Evolutionary conservation across 371 early-diverging fungal species (phyloP).

Genomic region (Blastocladiella emersonii): DNA sequence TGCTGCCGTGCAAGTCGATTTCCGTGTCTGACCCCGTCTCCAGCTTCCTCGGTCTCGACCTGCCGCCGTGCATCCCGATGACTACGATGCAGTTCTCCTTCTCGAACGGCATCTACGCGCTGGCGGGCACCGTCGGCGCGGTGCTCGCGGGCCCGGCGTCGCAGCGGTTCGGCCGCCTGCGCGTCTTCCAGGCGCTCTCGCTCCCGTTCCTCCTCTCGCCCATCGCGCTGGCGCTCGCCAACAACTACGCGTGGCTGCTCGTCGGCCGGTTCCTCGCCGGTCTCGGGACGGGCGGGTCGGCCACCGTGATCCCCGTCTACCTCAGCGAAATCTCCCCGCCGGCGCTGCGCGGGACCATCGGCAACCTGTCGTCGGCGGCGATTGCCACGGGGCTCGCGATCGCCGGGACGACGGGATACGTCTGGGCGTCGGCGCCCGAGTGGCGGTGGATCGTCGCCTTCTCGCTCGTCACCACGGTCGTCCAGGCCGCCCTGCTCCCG

Average conservation of each 20-base stretch:
- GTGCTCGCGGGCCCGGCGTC: constrained; percentile 50
- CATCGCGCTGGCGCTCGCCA: constrained; percentile 44
- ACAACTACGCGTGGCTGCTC: constrained; percentile 31
- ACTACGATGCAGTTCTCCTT: constrained; percentile 34
- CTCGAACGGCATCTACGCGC: constrained; percentile 50
- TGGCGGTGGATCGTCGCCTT: background rate
- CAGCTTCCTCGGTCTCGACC: background rate
- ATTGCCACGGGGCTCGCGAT: background rate
- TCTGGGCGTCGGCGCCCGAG: background rate
- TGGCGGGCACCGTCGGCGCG: constrained; percentile 77
- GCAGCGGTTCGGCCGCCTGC: constrained; percentile 57
- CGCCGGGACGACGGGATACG: background rate
- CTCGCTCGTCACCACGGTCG: background rate
- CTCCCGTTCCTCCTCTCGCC: constrained; percentile 45
- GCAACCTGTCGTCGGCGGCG: background rate
- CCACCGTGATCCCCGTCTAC: constrained; percentile 77
- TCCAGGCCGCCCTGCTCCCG: background rate
- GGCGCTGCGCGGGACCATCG: constrained; percentile 33
- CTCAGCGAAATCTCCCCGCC: constrained; percentile 70
- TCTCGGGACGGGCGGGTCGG: constrained; percentile 62
- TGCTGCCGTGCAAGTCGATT: too few relatives aligned
- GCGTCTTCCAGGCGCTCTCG: constrained; percentile 14
- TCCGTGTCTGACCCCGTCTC: background rate
- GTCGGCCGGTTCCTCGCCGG: constrained; percentile 78
- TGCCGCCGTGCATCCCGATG: background rate